Evolutionary conservation across 768 basidiomycete genomes (phyloP), one percentile per base, ranked within the genome.

Genomic region (Heimioporus sp.): DNA sequence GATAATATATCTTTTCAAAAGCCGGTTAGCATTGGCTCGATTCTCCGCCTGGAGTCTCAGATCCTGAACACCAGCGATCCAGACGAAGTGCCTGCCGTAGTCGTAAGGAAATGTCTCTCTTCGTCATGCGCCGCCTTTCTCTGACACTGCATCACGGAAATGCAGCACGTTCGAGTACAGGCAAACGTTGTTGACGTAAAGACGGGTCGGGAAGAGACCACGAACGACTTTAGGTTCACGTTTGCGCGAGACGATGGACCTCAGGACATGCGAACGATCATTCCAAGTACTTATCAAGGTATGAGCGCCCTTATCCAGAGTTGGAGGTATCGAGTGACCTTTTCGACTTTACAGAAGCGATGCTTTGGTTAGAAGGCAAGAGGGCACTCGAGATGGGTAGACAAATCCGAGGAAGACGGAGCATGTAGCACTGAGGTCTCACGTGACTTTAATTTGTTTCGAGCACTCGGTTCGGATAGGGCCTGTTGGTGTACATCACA

Each of bases 21-120:
- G 28, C 90, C 91, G 0, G 90, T 94, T 0, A 87, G 90, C 2
- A 92, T 92, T 41, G 91, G 90, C 7, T 89, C 86, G 0, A 87
- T 92, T 44, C 78, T 93, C 13, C 80, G 85, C 4, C 75, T 93
- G 35, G 81, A 80, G 1, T 87, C 87, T 1, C 78, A 82, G 56
- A 79, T 92, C 35, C 73, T 87, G 10, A 81, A 90, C 59, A 79
- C 82, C 2, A 67, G 72, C 0, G 66, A 72, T 19, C 32, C 24
- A 4, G 48, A 45, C 6, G 45, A 56, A 31, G 34, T 46, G 10
- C 74, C 81, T n/a, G 72, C 76, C 21, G 69, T 82, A 7, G 81
- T 87, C 20, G 87, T 90, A 64, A 61, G 85, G n/a, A 32, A 32
- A 34, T 34, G 13, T 34, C 13, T 34, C n/a, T n/a, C n/a, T n/a